These are phyloP conservation scores for Anthostomella pinea DNA, from an alignment of 2,329 filamentous ascomycete species.

Conservation along the genomic window DNA sequence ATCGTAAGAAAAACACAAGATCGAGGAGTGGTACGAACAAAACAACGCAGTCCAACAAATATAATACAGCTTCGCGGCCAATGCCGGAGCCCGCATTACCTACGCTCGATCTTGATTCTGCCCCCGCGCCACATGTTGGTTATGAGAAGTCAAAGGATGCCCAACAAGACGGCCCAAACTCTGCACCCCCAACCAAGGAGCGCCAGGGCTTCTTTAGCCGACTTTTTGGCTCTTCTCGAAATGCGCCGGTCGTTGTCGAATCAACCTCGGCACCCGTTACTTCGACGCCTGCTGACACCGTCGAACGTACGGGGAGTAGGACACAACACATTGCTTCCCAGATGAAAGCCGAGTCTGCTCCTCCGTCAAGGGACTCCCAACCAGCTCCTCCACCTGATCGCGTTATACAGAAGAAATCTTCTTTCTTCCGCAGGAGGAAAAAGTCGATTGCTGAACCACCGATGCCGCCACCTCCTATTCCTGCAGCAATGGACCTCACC, in stretches of 20 bases:
- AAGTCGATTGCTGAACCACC: conserved; percentile 79
- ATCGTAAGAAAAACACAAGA: conserved; percentile 52
- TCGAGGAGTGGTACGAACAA: conserved; percentile 39
- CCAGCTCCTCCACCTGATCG: conserved; percentile 38
- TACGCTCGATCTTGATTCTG: conserved; percentile 41
- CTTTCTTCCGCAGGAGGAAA: conserved; percentile 91
- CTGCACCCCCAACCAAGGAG: conserved; percentile 56
- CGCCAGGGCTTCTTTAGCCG: conserved; percentile 88
- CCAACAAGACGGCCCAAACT: conserved; percentile 40
- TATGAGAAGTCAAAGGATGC: conserved; percentile 58
- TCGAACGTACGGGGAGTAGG: conserved; percentile 39
- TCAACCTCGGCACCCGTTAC: conserved; percentile 31
- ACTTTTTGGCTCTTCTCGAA: conserved; percentile 77
- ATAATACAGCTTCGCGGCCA: conserved; percentile 19
- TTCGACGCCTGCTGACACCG: conserved; percentile 36
- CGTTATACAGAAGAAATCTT: conserved; percentile 83
- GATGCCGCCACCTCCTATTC: conserved; percentile 46
- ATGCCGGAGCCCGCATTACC: conserved; percentile 34
- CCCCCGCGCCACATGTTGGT: conserved; percentile 56
- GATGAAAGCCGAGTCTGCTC: conserved; percentile 44
- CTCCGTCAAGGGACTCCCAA: conserved; percentile 52
- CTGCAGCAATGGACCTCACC: conserved; percentile 26
- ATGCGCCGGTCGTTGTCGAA: conserved; percentile 32
- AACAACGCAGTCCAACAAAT: conserved; percentile 28
- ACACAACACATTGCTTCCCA: conserved; percentile 44